A percentile compares a stretch with the other conserved stretches of the same genome.
These are phyloP conservation scores for Casuarina equisetifolia DNA, from an alignment of 306 rosid species.

Conservation along the genomic window DNA sequence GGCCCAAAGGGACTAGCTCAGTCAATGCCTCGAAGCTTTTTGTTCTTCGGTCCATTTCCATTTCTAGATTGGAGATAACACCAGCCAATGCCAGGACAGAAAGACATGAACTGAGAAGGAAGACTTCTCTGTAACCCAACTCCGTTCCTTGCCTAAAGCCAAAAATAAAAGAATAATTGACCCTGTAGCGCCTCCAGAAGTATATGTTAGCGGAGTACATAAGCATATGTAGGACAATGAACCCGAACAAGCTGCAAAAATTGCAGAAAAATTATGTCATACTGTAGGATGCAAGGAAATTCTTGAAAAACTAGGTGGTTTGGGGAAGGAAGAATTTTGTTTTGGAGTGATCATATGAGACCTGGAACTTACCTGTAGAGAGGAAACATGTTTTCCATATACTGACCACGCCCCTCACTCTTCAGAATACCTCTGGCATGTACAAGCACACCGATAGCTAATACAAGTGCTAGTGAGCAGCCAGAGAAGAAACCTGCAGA, in stretches of 20 bases:
- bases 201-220: conserved; percentile 50
- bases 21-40: conserved; percentile 29
- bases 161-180: conserved; percentile 74
- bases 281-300: background rate
- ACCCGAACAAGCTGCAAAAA: conserved; percentile 69
- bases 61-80: conserved; percentile 50
- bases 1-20: conserved; percentile 62
- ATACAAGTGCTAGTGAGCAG: conserved; percentile 50
- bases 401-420: conserved; percentile 27
- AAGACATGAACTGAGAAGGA: conserved; percentile 53
- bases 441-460: conserved; percentile 45
- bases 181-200: conserved; percentile 70
- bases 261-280: conserved; percentile 1
- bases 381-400: conserved; percentile 70
- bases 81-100: conserved; percentile 50
- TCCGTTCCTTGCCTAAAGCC: conserved; percentile 78
- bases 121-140: conserved; percentile 58
- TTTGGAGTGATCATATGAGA: background rate
- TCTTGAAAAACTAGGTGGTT: no score
- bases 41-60: conserved; percentile 44
- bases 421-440: conserved; percentile 56
- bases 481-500: conserved; percentile 51
- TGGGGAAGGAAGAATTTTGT: no score
- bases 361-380: conserved; percentile 54
- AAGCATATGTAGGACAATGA: conserved; percentile 56